Evolutionary conservation across 352 stramenopile genomes (phyloP).

Genomic region (Phytophthora ramorum): DNA sequence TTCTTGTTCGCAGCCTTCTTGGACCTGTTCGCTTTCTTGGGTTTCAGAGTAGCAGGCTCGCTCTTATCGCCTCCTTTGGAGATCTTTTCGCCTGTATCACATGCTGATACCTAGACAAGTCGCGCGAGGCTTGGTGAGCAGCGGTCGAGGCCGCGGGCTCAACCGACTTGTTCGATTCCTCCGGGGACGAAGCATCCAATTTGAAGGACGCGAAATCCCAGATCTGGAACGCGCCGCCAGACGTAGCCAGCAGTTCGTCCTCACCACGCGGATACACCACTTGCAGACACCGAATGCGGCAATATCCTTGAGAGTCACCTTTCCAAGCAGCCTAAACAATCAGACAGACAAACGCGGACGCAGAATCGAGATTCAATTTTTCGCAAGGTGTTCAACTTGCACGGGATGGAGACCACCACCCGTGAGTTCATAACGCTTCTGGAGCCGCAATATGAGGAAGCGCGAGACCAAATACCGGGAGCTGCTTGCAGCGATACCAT

Average conservation of each 20-base stretch:
- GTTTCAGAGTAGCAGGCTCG: slow-evolving; percentile 16
- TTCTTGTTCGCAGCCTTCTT: slow-evolving; percentile 41
- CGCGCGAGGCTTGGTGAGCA: slow-evolving; percentile 77
- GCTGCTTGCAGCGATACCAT: too few relatives aligned
- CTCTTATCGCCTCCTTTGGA: slow-evolving; percentile 20
- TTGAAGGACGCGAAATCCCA: slow-evolving; percentile 77
- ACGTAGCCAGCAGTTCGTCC: slow-evolving; percentile 68
- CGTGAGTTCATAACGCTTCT: too few relatives aligned
- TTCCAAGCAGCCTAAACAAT: slow-evolving; percentile 75
- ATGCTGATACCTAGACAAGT: slow-evolving; percentile 81
- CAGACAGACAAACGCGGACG: too few relatives aligned
- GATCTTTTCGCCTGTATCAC: slow-evolving; percentile 41
- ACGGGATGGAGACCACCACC: too few relatives aligned
- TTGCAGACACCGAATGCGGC: slow-evolving; percentile 79
- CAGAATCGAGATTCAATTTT: too few relatives aligned
- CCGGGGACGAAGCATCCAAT: slow-evolving; percentile 53
- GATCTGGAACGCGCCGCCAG: slow-evolving; percentile 80
- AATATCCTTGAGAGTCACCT: slow-evolving; percentile 70
- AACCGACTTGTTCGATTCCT: slow-evolving; percentile 68
- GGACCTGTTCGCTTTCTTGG: slow-evolving; percentile 56
- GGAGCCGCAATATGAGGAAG: too few relatives aligned
- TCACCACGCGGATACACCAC: slow-evolving; percentile 73
- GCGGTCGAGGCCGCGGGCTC: slow-evolving; percentile 62
- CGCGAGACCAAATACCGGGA: too few relatives aligned
- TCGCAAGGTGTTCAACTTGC: too few relatives aligned